Conservation (phyloP, 306 rosid genomes). For the Cucumis melo region DNA sequence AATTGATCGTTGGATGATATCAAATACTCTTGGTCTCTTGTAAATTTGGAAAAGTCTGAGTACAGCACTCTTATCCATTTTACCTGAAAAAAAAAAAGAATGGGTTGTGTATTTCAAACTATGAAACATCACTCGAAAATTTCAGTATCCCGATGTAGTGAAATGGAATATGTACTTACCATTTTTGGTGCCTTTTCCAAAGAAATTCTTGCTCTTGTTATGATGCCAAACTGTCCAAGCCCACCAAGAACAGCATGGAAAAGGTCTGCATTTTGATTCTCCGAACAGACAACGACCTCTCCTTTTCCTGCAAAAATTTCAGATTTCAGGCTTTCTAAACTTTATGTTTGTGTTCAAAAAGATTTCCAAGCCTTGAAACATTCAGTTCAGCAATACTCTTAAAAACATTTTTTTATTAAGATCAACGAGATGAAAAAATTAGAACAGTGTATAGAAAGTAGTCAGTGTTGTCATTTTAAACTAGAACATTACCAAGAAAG, state of each 20-base stretch:
- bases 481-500: not conserved
- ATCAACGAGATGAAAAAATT: not conserved
- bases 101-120: slow-evolving; percentile 8
- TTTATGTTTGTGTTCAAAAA: not conserved
- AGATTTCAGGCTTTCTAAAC: not conserved
- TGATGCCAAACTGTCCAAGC: slow-evolving; percentile 94
- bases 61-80: slow-evolving; percentile 89
- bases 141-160: not conserved
- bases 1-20: slow-evolving; percentile 57
- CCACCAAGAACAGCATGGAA: slow-evolving; percentile 84
- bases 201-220: slow-evolving; percentile 73
- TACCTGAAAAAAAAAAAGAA: slow-evolving; percentile 38
- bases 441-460: not conserved
- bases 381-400: not conserved
- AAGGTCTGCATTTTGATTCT: slow-evolving; percentile 53
- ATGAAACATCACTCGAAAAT: not conserved
- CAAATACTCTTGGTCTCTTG: slow-evolving; percentile 71
- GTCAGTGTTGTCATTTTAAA: not conserved
- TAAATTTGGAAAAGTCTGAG: slow-evolving; percentile 60
- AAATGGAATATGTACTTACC: slow-evolving; percentile 25
- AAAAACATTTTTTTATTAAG: not conserved
- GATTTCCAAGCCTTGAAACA: not conserved
- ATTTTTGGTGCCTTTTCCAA: slow-evolving; percentile 76
- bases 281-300: slow-evolving; percentile 69
- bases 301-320: slow-evolving; percentile 58